Evolutionary conservation across 2,329 filamentous ascomycete species (phyloP).

Genomic region (Escovopsis weberi): DNA sequence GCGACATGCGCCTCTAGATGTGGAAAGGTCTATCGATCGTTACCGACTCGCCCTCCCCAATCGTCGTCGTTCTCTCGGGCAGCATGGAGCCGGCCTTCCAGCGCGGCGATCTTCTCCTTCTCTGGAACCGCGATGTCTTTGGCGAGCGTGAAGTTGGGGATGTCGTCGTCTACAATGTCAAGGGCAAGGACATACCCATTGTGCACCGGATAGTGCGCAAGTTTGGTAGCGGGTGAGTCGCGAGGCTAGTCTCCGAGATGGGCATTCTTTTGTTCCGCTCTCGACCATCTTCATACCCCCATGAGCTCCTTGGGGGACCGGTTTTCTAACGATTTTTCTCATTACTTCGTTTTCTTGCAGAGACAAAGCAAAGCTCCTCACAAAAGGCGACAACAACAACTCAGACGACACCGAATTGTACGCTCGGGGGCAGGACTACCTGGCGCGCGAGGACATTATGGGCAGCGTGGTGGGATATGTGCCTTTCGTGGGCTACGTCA

Average conservation of each 20-base stretch:
- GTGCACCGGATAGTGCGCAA: constrained; percentile 82
- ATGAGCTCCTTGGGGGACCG: neutral
- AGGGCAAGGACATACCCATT: constrained; percentile 92
- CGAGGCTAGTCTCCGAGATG: neutral
- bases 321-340: neutral
- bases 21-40: constrained; percentile 78
- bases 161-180: constrained; percentile 61
- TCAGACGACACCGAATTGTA: constrained; percentile 85
- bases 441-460: constrained; percentile 79
- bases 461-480: constrained; percentile 86
- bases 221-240: constrained; percentile 42
- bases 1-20: constrained; percentile 33
- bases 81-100: constrained; percentile 76
- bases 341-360: constrained; percentile 16
- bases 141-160: constrained; percentile 41
- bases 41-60: constrained; percentile 61
- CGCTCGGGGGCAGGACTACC: constrained; percentile 71
- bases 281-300: neutral
- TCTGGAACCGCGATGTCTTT: constrained; percentile 59
- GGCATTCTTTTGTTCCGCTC: neutral
- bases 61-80: constrained; percentile 74
- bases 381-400: constrained; percentile 93
- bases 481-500: constrained; percentile 92
- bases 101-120: constrained; percentile 58
- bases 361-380: constrained; percentile 58